Conservation (phyloP, 129 eudicot genomes). For the Solidago caesia region DNA sequence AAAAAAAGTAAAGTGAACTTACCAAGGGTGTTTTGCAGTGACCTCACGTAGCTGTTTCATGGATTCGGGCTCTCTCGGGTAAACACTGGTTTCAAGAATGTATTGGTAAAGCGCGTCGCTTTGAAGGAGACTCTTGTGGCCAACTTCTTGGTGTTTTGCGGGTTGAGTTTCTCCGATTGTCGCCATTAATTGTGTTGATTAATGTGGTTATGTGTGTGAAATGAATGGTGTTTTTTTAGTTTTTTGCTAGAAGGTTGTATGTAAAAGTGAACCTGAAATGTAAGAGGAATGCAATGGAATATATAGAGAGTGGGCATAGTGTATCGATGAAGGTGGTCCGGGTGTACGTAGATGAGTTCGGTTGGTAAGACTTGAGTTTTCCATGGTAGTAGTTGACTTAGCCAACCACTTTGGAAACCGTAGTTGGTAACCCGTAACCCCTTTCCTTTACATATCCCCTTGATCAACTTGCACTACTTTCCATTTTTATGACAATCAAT, state of each 20-base stretch:
- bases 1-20: constrained; percentile 14
- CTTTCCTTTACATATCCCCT: not conserved
- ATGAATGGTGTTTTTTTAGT: not conserved
- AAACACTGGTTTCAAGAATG: constrained; percentile 53
- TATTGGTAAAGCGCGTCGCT: constrained; percentile 61
- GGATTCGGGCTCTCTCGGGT: constrained; percentile 46
- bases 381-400: constrained; percentile 1
- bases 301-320: not conserved
- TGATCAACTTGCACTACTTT: too few species aligned
- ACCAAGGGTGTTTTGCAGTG: constrained; percentile 51
- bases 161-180: constrained; percentile 35
- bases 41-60: constrained; percentile 48
- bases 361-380: constrained; percentile 17
- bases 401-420: constrained; percentile 20
- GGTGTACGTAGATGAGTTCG: not conserved
- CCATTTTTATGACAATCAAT: not conserved
- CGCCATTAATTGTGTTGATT: constrained; percentile 13
- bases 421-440: not conserved
- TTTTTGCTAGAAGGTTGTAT: not conserved
- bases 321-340: constrained; percentile 1
- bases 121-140: constrained; percentile 64
- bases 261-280: constrained; percentile 10
- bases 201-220: not conserved
- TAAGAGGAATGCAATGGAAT: not conserved
- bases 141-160: constrained; percentile 57